Percentiles rank a stretch among this genome's conserved stretches.
Conservation (phyloP, 768 basidiomycete species). For the Boletus sp. region DNA sequence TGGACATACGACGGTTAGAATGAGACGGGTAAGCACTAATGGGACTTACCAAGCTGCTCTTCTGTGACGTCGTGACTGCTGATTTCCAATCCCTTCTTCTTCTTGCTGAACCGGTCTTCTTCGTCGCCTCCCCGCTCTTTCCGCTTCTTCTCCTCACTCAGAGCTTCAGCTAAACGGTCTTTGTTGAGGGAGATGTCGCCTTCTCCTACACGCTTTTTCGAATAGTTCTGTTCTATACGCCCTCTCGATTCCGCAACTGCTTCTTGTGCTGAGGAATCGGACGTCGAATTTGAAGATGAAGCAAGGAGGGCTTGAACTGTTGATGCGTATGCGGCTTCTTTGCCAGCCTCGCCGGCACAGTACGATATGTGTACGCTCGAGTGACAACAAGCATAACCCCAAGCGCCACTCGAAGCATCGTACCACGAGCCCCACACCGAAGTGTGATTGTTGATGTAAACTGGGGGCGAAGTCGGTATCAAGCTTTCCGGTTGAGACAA, state of each 20-base stretch:
- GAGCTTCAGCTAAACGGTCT: constrained; percentile 62
- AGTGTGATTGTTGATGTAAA: constrained; percentile 90
- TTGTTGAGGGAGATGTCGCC: constrained; percentile 77
- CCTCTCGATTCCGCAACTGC: constrained; percentile 30
- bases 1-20: constrained; percentile 8
- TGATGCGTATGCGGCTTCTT: constrained; percentile 73
- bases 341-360: constrained; percentile 86
- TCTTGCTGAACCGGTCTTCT: constrained; percentile 55
- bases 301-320: constrained; percentile 66
- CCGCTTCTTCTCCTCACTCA: constrained; percentile 80
- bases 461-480: constrained; percentile 38
- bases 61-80: constrained; percentile 82
- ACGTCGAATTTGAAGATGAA: constrained; percentile 31
- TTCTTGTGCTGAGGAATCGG: constrained; percentile 33
- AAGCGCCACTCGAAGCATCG: constrained; percentile 60
- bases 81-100: constrained; percentile 50
- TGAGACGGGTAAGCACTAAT: not conserved
- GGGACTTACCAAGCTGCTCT: constrained; percentile 71
- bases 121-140: constrained; percentile 59
- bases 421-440: constrained; percentile 99
- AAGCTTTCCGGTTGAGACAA: not conserved
- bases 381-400: constrained; percentile 97
- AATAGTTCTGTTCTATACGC: constrained; percentile 66
- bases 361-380: constrained; percentile 84
- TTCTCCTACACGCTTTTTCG: constrained; percentile 79